Evolutionary conservation across 2,329 filamentous ascomycete genomes (phyloP).

Genomic region (Aspergillus udagawae): DNA sequence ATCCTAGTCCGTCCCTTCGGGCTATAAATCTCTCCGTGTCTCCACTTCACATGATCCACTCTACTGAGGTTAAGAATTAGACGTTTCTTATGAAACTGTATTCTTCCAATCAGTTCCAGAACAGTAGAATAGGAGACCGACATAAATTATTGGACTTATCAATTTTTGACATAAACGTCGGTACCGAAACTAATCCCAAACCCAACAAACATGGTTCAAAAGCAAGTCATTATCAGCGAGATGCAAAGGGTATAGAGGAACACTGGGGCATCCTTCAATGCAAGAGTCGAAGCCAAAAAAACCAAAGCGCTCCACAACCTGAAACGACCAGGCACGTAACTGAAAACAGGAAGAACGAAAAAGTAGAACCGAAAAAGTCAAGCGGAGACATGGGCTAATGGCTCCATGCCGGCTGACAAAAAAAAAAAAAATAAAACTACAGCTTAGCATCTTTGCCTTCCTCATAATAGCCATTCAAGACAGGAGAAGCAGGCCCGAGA

Average conservation of each 20-base stretch:
- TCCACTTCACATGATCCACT: background rate
- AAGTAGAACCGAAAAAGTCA: background rate
- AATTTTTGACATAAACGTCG: background rate
- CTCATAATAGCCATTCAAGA: slow-evolving; percentile 23
- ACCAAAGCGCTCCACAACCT: slow-evolving; percentile 10
- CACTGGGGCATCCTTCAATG: slow-evolving; percentile 15
- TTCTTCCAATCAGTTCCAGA: too few relatives aligned
- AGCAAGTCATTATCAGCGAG: slow-evolving; percentile 11
- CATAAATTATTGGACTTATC: too few relatives aligned
- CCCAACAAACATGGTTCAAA: background rate
- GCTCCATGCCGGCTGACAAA: background rate
- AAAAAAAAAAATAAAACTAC: slow-evolving; percentile 18
- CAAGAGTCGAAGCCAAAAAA: slow-evolving; percentile 5
- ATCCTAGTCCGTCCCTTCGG: background rate
- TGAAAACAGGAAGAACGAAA: background rate
- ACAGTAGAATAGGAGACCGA: background rate
- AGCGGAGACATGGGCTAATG: background rate
- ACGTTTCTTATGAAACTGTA: background rate
- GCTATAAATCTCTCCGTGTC: background rate
- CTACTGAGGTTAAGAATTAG: background rate
- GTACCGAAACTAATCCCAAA: background rate
- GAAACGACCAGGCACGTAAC: background rate
- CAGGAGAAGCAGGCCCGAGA: slow-evolving; percentile 21
- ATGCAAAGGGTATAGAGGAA: slow-evolving; percentile 19
- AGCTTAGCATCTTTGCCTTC: slow-evolving; percentile 33